phyloP scores from a whole-genome alignment of 345 rosid species.

The Rhizophora mangle region DNA sequence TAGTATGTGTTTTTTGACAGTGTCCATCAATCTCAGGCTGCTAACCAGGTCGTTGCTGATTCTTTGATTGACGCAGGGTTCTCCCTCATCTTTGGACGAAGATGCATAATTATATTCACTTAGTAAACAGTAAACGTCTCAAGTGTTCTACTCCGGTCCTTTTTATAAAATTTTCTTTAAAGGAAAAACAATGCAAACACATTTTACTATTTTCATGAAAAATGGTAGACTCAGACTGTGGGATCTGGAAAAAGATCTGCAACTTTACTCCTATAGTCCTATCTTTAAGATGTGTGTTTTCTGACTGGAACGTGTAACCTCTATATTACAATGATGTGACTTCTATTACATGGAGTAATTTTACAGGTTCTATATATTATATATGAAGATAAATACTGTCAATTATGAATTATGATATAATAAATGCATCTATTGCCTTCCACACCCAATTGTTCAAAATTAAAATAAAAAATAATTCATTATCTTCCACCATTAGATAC shows the following conservation, averaged over 20 bases:
- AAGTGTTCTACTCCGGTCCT: not conserved
- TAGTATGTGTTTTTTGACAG: slow-evolving; percentile 92
- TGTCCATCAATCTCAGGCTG: slow-evolving; percentile 91
- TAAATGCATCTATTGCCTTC: not conserved
- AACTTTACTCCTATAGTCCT: too few relatives aligned
- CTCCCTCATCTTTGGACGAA: slow-evolving; percentile 40
- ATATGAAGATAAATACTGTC: not conserved
- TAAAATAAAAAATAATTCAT: not conserved
- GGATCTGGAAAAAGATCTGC: too few relatives aligned
- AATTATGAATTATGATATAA: not conserved
- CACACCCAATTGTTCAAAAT: not conserved
- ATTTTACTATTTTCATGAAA: too few relatives aligned
- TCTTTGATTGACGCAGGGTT: slow-evolving; percentile 62
- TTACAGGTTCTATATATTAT: not conserved
- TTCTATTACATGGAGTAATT: too few relatives aligned
- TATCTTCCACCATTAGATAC: not conserved
- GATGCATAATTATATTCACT: not conserved
- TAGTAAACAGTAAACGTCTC: not conserved
- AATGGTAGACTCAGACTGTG: too few relatives aligned
- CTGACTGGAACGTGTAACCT: too few relatives aligned
- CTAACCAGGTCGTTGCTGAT: slow-evolving; percentile 76
- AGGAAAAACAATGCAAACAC: too few relatives aligned
- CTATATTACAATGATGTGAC: too few relatives aligned
- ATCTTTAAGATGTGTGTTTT: too few relatives aligned
- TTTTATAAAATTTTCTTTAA: too few relatives aligned